Percentiles rank a stretch among this genome's conserved stretches.
Conservation (phyloP, 768 basidiomycete genomes). For the Hebeloma cylindrosporum region DNA sequence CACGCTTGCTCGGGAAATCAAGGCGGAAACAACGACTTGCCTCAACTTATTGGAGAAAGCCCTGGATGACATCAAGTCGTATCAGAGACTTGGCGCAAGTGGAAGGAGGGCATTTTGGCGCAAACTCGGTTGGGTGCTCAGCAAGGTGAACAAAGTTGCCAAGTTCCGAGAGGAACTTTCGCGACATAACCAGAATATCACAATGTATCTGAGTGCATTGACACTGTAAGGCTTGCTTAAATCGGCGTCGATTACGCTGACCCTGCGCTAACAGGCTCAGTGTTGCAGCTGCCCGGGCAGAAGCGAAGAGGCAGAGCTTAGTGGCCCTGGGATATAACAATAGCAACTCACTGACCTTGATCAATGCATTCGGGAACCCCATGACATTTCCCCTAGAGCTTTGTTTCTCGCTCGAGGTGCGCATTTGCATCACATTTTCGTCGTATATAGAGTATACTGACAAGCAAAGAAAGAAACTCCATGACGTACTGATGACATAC, state of each 20-base stretch:
- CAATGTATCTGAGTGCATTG: constrained; percentile 1
- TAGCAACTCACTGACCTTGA: neutral
- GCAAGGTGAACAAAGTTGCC: neutral
- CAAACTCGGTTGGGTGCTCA: constrained; percentile 4
- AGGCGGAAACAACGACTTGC: neutral
- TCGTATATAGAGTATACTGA: neutral
- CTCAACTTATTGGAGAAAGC: neutral
- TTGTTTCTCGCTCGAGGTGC: constrained; percentile 3
- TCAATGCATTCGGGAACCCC: neutral
- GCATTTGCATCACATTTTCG: neutral
- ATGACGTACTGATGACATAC: neutral
- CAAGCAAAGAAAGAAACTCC: neutral
- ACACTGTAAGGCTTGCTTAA: neutral
- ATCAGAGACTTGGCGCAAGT: constrained; percentile 2
- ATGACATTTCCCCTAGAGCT: neutral
- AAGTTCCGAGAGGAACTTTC: constrained; percentile 2
- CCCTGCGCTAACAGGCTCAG: neutral
- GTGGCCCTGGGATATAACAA: neutral
- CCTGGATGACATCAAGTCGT: constrained; percentile 1
- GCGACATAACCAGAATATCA: constrained; percentile 3
- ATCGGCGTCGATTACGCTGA: too few species aligned
- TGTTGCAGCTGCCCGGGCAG: neutral
- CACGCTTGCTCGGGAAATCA: neutral
- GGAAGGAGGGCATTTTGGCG: neutral
- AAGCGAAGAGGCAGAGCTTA: neutral